Evolutionary conservation across 2,329 filamentous ascomycete species (phyloP).

Genomic region (Xylaria arbuscula): DNA sequence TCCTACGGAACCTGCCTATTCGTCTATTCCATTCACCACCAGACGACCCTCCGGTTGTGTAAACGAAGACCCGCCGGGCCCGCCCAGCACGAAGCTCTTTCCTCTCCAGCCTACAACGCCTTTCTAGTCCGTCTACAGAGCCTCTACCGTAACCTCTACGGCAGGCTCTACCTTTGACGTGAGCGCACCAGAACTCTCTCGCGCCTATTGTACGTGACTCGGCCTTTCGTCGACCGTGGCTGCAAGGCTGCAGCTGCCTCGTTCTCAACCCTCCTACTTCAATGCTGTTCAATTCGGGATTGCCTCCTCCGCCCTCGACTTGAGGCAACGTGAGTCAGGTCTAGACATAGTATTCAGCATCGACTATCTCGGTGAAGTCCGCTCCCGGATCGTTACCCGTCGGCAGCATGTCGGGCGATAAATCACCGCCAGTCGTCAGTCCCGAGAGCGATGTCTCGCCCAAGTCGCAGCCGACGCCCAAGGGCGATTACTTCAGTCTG

Average conservation of each 20-base stretch:
- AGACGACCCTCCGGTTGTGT: constrained; percentile 9
- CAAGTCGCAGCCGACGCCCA: constrained; percentile 44
- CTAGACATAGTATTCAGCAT: constrained; percentile 39
- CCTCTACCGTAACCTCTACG: no score
- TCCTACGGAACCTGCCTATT: constrained; percentile 2
- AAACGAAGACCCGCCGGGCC: constrained; percentile 26
- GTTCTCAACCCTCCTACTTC: constrained; percentile 35
- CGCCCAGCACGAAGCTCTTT: constrained; percentile 20
- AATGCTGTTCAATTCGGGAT: constrained; percentile 53
- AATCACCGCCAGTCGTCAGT: constrained; percentile 40
- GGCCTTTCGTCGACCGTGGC: constrained; percentile 12
- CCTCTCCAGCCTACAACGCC: constrained; percentile 28
- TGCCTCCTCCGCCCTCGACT: constrained; percentile 57
- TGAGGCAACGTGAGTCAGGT: constrained; percentile 57
- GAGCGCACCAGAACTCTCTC: constrained; percentile 12
- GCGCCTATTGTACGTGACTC: not conserved
- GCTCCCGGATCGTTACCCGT: constrained; percentile 22
- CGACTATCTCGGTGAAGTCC: constrained; percentile 27
- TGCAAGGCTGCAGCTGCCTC: constrained; percentile 22
- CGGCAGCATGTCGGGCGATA: constrained; percentile 46
- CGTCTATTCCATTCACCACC: not conserved
- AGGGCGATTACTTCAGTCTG: constrained; percentile 47
- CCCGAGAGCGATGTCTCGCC: constrained; percentile 47
- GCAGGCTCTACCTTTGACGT: constrained; percentile 24
- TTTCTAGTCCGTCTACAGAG: constrained; percentile 14